A percentile compares a stretch with the other conserved stretches of the same genome.
These are phyloP conservation scores for Phytophthora litchii DNA, from an alignment of 352 stramenopile genomes.

Conservation along the genomic window DNA sequence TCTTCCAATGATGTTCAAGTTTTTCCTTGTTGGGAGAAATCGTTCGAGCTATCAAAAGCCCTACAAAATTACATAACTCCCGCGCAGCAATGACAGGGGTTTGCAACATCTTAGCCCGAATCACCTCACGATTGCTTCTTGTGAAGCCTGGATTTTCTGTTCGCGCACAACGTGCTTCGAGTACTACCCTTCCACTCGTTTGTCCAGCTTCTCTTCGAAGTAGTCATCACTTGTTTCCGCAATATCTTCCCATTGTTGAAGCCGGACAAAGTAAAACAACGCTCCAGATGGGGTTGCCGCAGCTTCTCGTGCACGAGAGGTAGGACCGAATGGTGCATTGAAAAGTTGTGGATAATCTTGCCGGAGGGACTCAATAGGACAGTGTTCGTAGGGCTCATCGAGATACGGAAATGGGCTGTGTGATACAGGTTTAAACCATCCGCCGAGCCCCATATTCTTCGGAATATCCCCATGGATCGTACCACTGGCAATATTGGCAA, in stretches of 20 bases:
- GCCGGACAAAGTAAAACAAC: constrained; percentile 8
- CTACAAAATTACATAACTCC: constrained; percentile 1
- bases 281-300: background rate
- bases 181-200: background rate
- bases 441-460: background rate
- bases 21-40: no score
- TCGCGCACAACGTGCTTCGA: background rate
- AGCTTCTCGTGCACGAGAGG: background rate
- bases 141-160: background rate
- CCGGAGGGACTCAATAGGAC: background rate
- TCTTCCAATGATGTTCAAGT: no score
- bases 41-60: no score
- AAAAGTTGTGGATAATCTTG: background rate
- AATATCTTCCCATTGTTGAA: constrained; percentile 3
- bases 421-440: constrained; percentile 2
- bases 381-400: background rate
- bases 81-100: background rate
- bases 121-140: background rate
- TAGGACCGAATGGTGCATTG: background rate
- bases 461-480: background rate
- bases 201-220: constrained; percentile 2
- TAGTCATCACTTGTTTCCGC: background rate
- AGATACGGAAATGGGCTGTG: constrained; percentile 1
- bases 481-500: background rate
- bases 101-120: background rate